Evolutionary conservation across 768 basidiomycete species (phyloP).

Genomic region (Pisolithus sp.): DNA sequence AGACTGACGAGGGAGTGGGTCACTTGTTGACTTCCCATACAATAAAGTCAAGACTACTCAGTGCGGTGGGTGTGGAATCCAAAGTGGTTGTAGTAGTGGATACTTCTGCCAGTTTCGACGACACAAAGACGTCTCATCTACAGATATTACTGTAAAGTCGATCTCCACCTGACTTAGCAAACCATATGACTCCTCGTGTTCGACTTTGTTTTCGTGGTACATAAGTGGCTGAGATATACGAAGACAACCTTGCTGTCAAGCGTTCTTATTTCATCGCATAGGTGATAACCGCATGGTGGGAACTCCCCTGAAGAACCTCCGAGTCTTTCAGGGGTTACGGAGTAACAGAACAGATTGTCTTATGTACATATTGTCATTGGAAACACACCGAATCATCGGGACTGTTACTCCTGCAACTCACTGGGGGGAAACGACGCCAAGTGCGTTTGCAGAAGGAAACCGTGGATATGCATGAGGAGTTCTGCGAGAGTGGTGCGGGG

Average conservation of each 20-base stretch:
- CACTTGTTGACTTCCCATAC: slow-evolving; percentile 9
- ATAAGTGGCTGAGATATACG: background rate
- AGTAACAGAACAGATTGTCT: too few species aligned
- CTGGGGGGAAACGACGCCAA: background rate
- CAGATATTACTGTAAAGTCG: slow-evolving; percentile 40
- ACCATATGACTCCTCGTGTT: background rate
- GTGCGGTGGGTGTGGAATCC: slow-evolving; percentile 13
- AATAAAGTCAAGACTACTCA: slow-evolving; percentile 2
- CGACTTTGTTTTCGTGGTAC: background rate
- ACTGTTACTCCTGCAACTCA: background rate
- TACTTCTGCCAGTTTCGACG: slow-evolving; percentile 50
- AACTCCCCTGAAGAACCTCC: slow-evolving; percentile 36
- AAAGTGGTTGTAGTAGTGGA: slow-evolving; percentile 43
- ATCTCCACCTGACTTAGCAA: slow-evolving; percentile 27
- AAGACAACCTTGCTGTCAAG: slow-evolving; percentile 28
- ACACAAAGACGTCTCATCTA: slow-evolving; percentile 36
- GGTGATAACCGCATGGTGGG: slow-evolving; percentile 21
- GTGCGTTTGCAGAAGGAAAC: background rate
- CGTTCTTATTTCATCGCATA: slow-evolving; percentile 35
- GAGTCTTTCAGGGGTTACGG: slow-evolving; percentile 37
- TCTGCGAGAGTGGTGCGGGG: background rate
- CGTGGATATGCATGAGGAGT: background rate
- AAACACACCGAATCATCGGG: background rate
- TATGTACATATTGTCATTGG: background rate
- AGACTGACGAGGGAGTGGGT: slow-evolving; percentile 1